A percentile compares a stretch with the other conserved stretches of the same genome.
Conservation (phyloP, 441 rosid genomes). For the Gossypium lobatum region DNA sequence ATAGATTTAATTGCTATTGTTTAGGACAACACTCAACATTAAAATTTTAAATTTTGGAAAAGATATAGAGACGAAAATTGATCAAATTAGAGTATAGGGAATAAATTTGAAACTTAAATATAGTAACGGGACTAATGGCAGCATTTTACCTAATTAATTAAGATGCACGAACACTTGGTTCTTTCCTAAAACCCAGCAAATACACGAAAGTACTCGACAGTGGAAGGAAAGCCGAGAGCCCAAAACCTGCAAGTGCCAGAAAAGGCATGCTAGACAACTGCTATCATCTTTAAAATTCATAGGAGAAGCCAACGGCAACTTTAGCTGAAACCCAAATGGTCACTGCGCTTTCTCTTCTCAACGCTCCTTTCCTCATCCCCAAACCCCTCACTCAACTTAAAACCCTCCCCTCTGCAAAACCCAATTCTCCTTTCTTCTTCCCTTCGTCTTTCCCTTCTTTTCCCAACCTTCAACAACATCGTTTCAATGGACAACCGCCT, state of each 20-base stretch:
- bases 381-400: conserved; percentile 25
- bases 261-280: not conserved
- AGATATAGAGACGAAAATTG: no score
- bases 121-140: no score
- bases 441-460: conserved; percentile 16
- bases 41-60: no score
- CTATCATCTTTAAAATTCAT: not conserved
- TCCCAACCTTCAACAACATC: conserved; percentile 14
- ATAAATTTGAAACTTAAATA: no score
- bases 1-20: no score
- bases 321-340: conserved; percentile 29
- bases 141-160: no score
- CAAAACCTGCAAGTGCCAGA: not conserved
- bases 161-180: no score
- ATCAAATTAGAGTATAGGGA: no score
- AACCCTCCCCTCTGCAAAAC: conserved; percentile 20
- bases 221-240: not conserved
- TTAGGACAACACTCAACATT: no score
- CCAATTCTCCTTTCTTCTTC: conserved; percentile 20
- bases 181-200: not conserved
- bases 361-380: conserved; percentile 22
- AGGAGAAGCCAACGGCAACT: not conserved
- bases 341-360: conserved; percentile 27
- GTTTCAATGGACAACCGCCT: conserved; percentile 8
- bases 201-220: not conserved